Conservation (phyloP, 2,329 filamentous ascomycete species). For the Alternaria viburni region DNA sequence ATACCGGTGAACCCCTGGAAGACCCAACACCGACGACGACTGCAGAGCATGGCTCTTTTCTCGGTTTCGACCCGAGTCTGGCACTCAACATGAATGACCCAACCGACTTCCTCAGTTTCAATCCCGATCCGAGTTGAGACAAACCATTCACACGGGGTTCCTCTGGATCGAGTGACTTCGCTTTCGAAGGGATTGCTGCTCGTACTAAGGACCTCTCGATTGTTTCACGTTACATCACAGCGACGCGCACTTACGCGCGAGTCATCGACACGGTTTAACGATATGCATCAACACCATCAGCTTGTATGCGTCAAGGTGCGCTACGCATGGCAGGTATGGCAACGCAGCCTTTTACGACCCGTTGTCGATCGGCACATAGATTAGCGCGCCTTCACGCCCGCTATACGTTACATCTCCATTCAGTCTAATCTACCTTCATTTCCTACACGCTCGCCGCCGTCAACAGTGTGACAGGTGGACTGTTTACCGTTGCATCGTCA, state of each 20-base stretch:
- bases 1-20: conserved; percentile 52
- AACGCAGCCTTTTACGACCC: neutral
- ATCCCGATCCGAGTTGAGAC: conserved; percentile 2
- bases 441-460: neutral
- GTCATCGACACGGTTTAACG: neutral
- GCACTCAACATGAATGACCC: conserved; percentile 12
- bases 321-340: neutral
- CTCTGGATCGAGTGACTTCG: neutral
- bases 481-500: neutral
- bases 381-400: neutral
- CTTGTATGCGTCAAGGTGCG: neutral
- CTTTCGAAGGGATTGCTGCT: neutral
- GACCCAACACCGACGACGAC: conserved; percentile 11
- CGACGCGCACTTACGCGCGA: neutral
- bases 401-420: neutral
- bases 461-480: neutral
- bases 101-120: conserved; percentile 15
- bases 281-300: neutral
- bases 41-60: conserved; percentile 22
- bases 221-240: neutral
- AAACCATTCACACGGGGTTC: neutral
- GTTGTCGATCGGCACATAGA: neutral
- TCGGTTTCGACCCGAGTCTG: conserved; percentile 18
- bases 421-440: neutral
- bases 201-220: neutral